phyloP scores from a whole-genome alignment of 768 basidiomycete genomes.

The Mycena pura region DNA sequence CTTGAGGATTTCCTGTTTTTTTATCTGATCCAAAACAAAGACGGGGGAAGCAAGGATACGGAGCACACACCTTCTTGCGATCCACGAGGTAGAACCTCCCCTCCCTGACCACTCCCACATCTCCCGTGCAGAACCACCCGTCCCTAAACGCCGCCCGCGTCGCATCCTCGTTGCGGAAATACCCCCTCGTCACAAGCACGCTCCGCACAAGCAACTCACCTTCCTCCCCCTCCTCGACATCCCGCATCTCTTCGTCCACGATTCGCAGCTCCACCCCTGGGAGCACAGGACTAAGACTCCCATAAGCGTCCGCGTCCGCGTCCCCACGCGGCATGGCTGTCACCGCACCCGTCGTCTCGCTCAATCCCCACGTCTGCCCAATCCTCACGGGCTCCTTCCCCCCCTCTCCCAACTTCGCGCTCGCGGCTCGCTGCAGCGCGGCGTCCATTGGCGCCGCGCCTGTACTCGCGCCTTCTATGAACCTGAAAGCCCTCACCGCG shows the following conservation, averaged over 20 bases:
- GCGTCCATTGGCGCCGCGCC: conserved; percentile 14
- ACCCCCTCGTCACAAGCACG: conserved; percentile 12
- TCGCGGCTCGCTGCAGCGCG: conserved; percentile 13
- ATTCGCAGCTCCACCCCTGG: conserved; percentile 16
- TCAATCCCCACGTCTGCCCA: conserved; percentile 16
- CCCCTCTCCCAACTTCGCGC: conserved; percentile 14
- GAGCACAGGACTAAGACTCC: conserved; percentile 14
- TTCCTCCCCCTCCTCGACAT: conserved; percentile 14
- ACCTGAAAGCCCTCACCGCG: conserved; percentile 15
- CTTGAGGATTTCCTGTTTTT: conserved; percentile 16
- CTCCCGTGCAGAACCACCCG: conserved; percentile 15
- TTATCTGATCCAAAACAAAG: conserved; percentile 13
- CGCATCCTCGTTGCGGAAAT: conserved; percentile 15
- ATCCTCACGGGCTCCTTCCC: conserved; percentile 15
- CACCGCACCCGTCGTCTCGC: conserved; percentile 15
- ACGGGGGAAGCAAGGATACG: conserved; percentile 14
- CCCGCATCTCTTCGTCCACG: conserved; percentile 14
- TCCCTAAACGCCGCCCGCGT: conserved; percentile 12
- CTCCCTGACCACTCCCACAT: conserved; percentile 17
- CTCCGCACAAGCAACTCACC: conserved; percentile 16
- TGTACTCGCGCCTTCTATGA: conserved; percentile 12
- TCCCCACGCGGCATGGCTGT: conserved; percentile 12
- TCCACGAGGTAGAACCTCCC: conserved; percentile 17
- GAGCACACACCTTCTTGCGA: conserved; percentile 15
- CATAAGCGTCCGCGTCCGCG: conserved; percentile 8